Evolutionary conservation across 306 rosid genomes (phyloP).

Genomic region (Fragaria iinumae): DNA sequence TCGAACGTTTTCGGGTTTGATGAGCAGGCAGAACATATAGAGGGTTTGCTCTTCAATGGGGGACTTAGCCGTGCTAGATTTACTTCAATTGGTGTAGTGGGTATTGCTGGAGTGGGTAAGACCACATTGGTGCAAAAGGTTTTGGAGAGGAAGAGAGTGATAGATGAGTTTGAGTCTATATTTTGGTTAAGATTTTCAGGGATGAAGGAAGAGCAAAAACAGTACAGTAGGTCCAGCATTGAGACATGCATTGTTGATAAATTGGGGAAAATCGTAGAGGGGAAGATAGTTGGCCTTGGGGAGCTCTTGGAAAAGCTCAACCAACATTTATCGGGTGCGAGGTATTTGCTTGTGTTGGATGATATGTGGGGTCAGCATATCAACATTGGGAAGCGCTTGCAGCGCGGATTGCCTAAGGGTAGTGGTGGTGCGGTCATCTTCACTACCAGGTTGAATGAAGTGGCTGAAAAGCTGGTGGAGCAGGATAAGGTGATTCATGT

Average conservation of each 20-base stretch:
- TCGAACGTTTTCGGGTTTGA: background rate
- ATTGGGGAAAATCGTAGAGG: background rate
- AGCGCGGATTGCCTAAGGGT: background rate
- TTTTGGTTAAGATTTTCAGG: background rate
- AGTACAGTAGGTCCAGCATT: background rate
- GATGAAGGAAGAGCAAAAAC: background rate
- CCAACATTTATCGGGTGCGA: background rate
- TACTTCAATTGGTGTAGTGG: conserved; percentile 9
- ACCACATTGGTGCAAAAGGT: background rate
- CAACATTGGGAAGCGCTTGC: background rate
- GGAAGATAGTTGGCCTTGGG: background rate
- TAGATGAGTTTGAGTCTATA: background rate
- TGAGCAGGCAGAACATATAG: background rate
- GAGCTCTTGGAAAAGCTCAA: background rate
- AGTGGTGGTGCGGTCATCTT: conserved; percentile 3
- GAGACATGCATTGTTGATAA: background rate
- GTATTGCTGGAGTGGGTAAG: conserved; percentile 23
- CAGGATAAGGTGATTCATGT: background rate
- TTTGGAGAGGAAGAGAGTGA: background rate
- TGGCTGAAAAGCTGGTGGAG: background rate
- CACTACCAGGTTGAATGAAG: background rate
- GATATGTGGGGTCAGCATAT: background rate
- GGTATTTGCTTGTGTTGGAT: conserved; percentile 4
- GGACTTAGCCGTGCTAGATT: background rate
- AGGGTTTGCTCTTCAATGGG: background rate